A percentile compares a stretch with the other conserved stretches of the same genome.
Conservation (phyloP, 495 filamentous ascomycete species). For the Lophium mytilinum region DNA sequence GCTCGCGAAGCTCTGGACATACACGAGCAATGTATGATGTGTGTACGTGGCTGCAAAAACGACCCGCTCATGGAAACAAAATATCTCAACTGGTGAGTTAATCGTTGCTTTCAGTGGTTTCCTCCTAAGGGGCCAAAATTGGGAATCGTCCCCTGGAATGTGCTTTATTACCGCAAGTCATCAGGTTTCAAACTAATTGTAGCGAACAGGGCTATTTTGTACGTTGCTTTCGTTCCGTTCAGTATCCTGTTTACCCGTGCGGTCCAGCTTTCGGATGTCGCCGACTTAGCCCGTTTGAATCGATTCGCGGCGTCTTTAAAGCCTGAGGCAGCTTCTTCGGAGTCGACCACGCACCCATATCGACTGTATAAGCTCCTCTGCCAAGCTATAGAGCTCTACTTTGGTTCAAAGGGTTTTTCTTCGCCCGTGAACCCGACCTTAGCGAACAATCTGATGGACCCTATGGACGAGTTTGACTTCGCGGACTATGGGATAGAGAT, state of each 20-base stretch:
- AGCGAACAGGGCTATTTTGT: conserved; percentile 22
- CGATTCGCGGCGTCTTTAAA: conserved; percentile 22
- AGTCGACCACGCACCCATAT: conserved; percentile 23
- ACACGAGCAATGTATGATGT: conserved; percentile 23
- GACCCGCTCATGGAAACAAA: conserved; percentile 22
- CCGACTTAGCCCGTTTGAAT: conserved; percentile 21
- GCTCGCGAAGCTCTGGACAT: conserved; percentile 26
- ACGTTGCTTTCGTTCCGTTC: conserved; percentile 29
- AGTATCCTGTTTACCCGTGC: conserved; percentile 26
- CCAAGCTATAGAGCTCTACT: conserved; percentile 22
- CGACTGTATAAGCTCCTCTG: conserved; percentile 26
- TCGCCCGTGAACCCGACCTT: neutral
- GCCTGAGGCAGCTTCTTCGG: neutral
- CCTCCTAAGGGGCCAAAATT: neutral
- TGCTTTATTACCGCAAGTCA: neutral
- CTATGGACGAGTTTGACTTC: neutral
- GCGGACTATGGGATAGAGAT: neutral
- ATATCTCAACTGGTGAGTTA: conserved; percentile 27
- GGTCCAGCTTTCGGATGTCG: conserved; percentile 22
- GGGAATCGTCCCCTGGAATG: neutral
- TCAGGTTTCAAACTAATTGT: neutral
- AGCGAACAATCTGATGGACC: too few species aligned
- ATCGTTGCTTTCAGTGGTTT: conserved; percentile 1
- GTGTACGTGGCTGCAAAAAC: conserved; percentile 15
- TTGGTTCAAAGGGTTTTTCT: conserved; percentile 1